phyloP scores from a whole-genome alignment of 2,329 filamentous ascomycete genomes.

The Neofusicoccum cordaticola region DNA sequence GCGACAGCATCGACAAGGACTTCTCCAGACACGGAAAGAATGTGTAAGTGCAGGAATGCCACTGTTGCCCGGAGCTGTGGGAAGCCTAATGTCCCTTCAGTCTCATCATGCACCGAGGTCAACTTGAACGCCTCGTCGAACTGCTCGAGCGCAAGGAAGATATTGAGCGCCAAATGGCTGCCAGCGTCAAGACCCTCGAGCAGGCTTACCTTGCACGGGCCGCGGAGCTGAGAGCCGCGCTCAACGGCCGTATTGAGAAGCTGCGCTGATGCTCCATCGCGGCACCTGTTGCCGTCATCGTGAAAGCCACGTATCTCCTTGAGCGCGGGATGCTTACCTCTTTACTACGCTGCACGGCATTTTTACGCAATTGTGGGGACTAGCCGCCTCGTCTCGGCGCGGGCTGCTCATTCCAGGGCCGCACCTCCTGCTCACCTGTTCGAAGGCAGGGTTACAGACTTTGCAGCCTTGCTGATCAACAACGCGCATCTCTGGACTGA shows the following conservation, averaged over 20 bases:
- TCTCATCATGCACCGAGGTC: slow-evolving; percentile 2
- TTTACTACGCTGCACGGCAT: not conserved
- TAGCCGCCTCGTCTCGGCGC: not conserved
- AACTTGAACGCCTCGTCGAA: slow-evolving; percentile 3
- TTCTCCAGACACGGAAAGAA: slow-evolving; percentile 28
- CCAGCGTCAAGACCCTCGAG: slow-evolving; percentile 10
- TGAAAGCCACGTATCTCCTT: not conserved
- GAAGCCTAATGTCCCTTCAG: not conserved
- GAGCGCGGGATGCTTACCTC: not conserved
- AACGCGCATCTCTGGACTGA: not conserved
- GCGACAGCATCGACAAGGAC: slow-evolving; percentile 23
- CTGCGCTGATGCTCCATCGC: not conserved
- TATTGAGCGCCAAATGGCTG: slow-evolving; percentile 15
- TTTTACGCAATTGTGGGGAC: not conserved
- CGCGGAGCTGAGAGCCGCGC: not conserved
- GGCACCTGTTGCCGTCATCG: not conserved
- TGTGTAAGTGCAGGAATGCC: slow-evolving; percentile 24
- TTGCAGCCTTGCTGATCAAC: not conserved
- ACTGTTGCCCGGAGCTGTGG: not conserved
- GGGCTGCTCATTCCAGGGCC: not conserved
- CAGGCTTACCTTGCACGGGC: not conserved
- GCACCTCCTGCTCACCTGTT: not conserved
- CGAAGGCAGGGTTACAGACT: not conserved
- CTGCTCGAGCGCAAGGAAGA: slow-evolving; percentile 13
- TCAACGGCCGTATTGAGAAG: slow-evolving; percentile 1